A percentile compares a stretch with the other conserved stretches of the same genome.
Conservation (phyloP, 441 rosid genomes). For the Pelargonium australe region DNA sequence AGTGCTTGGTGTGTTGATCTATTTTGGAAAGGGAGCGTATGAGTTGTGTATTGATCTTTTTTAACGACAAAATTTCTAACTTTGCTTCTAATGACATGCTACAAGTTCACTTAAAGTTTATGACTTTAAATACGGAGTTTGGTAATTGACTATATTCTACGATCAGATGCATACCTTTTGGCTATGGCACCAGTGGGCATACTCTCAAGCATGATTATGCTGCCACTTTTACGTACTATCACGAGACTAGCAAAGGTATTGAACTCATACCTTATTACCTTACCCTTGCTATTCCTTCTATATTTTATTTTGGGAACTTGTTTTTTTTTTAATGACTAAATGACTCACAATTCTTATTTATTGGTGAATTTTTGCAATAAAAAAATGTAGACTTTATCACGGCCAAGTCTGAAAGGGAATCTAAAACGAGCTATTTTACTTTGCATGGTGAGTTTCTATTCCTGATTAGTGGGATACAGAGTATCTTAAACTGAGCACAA, state of each 20-base stretch:
- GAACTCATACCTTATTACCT: slow-evolving; percentile 8
- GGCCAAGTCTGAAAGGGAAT: slow-evolving; percentile 2
- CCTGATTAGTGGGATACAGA: not conserved
- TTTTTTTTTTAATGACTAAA: not conserved
- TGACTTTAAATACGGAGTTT: not conserved
- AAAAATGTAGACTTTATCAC: not conserved
- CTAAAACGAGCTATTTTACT: slow-evolving; percentile 2
- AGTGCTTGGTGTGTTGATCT: no score
- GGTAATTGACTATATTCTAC: not conserved
- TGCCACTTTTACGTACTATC: slow-evolving; percentile 7
- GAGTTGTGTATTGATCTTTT: not conserved
- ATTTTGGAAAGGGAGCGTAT: no score
- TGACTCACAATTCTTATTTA: not conserved
- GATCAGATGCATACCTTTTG: slow-evolving; percentile 4
- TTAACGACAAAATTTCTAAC: not conserved
- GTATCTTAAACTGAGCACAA: not conserved
- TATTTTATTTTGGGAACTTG: not conserved
- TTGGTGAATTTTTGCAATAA: not conserved
- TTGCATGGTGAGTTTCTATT: slow-evolving; percentile 5
- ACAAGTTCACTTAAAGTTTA: not conserved
- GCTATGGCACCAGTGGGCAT: slow-evolving; percentile 11
- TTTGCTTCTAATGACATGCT: not conserved
- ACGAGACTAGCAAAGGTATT: not conserved
- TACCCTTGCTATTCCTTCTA: not conserved
- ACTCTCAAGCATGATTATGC: slow-evolving; percentile 7